phyloP scores from a whole-genome alignment of 768 basidiomycete species.

The Gloeopeniophorella convolvens region DNA sequence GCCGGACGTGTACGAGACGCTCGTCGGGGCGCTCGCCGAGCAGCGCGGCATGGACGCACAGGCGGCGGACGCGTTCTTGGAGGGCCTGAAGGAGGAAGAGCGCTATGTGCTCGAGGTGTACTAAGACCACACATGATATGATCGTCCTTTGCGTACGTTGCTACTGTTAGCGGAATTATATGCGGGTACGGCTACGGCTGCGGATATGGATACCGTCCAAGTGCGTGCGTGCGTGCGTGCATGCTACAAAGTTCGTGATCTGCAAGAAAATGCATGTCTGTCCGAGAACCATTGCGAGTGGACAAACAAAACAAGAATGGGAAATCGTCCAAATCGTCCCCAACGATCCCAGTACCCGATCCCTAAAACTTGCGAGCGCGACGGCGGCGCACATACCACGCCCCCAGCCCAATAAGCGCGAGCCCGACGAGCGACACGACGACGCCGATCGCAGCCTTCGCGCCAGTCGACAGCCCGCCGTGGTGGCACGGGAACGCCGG shows the following conservation, averaged over 20 bases:
- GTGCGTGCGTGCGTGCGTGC: not conserved
- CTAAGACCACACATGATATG: not conserved
- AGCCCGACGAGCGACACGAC: slow-evolving; percentile 57
- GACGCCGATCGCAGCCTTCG: slow-evolving; percentile 65
- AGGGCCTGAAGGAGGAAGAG: slow-evolving; percentile 91
- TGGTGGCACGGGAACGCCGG: slow-evolving; percentile 48
- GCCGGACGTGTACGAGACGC: slow-evolving; percentile 91
- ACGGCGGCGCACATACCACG: slow-evolving; percentile 21
- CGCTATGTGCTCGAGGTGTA: slow-evolving; percentile 92
- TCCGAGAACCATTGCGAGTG: not conserved
- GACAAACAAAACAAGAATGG: no score
- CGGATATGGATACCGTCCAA: no score
- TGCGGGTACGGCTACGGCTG: no score
- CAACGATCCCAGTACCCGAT: not conserved
- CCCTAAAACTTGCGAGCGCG: slow-evolving; percentile 5
- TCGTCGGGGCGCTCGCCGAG: slow-evolving; percentile 73
- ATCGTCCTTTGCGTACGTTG: no score
- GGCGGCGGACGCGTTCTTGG: slow-evolving; percentile 74
- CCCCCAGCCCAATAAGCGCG: slow-evolving; percentile 40
- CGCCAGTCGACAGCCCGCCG: slow-evolving; percentile 51
- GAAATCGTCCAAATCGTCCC: not conserved
- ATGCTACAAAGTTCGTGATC: not conserved
- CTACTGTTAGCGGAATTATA: no score
- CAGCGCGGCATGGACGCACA: slow-evolving; percentile 58
- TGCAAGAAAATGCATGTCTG: not conserved